Percentiles rank a stretch among this genome's conserved stretches.
These are phyloP conservation scores for Pseudohalonectria lignicola DNA, from an alignment of 2,329 filamentous ascomycete species.

Conservation along the genomic window DNA sequence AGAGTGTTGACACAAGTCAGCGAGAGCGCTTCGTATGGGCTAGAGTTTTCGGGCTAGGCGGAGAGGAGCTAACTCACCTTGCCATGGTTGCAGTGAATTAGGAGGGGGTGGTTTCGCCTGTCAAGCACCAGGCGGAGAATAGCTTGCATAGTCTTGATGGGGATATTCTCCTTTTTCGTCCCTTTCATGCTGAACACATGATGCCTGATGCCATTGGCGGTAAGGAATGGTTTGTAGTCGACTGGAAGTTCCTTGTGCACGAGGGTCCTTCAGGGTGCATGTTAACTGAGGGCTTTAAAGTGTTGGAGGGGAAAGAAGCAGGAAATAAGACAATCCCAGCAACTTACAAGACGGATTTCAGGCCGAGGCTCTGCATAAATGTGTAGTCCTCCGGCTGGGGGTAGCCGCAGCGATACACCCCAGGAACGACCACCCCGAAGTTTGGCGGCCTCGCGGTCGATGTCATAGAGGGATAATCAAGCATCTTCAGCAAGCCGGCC, in stretches of 20 bases:
- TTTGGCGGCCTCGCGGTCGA: conserved; percentile 44
- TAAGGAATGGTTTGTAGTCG: conserved; percentile 50
- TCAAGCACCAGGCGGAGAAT: conserved; percentile 66
- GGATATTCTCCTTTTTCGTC: conserved; percentile 74
- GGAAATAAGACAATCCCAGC: not conserved
- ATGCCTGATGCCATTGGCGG: conserved; percentile 57
- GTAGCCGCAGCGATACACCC: conserved; percentile 75
- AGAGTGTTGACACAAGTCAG: conserved; percentile 4
- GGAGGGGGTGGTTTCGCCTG: conserved; percentile 62
- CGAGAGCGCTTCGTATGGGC: not conserved
- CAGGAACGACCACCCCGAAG: conserved; percentile 63
- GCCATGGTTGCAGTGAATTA: conserved; percentile 91
- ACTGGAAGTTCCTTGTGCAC: conserved; percentile 49
- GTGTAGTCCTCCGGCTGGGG: conserved; percentile 59
- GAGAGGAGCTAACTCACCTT: conserved; percentile 36
- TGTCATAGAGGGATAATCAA: not conserved
- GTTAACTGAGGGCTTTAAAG: conserved; percentile 9
- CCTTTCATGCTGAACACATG: conserved; percentile 68
- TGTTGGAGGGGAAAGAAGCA: conserved; percentile 1
- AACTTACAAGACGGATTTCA: conserved; percentile 72
- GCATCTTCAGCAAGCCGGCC: not conserved
- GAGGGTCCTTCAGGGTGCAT: conserved; percentile 35
- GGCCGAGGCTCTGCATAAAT: conserved; percentile 54
- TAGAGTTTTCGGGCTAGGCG: not conserved
- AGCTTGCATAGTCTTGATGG: conserved; percentile 53